phyloP scores from a whole-genome alignment of 2,329 filamentous ascomycete species.

The Xylariaceae sp. region DNA sequence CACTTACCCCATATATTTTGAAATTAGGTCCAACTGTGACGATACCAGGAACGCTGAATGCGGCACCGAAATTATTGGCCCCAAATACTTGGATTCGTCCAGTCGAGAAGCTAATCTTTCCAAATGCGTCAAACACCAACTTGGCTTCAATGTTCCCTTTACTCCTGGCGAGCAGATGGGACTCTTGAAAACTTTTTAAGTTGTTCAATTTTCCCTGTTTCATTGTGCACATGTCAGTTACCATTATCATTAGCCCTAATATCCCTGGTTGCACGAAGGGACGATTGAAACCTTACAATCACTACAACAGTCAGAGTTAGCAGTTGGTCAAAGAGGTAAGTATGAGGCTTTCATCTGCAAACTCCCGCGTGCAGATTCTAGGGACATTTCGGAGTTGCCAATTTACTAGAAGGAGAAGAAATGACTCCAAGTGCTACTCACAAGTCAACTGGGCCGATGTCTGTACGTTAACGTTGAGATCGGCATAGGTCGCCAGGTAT shows the following conservation, averaged over 20 bases:
- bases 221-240: too few relatives aligned
- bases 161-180: slow-evolving; percentile 11
- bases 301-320: not conserved
- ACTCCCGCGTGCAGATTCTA: too few relatives aligned
- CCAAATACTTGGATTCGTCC: slow-evolving; percentile 10
- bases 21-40: slow-evolving; percentile 14
- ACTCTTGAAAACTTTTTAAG: slow-evolving; percentile 10
- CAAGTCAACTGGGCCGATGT: slow-evolving; percentile 13
- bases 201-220: slow-evolving; percentile 11
- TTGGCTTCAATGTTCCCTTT: slow-evolving; percentile 11
- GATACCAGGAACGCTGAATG: slow-evolving; percentile 10
- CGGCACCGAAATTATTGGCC: slow-evolving; percentile 3
- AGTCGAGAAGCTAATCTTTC: slow-evolving; percentile 9
- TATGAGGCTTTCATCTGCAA: too few relatives aligned
- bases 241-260: too few relatives aligned
- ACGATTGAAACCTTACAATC: too few relatives aligned
- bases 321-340: not conserved
- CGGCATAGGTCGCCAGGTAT: slow-evolving; percentile 9
- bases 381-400: too few relatives aligned
- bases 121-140: slow-evolving; percentile 13
- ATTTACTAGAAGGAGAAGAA: too few relatives aligned
- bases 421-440: too few relatives aligned
- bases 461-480: slow-evolving; percentile 11
- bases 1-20: slow-evolving; percentile 10
- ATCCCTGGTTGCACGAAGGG: too few relatives aligned